Base-by-base conservation (phyloP, 768 basidiomycete genomes). In the Solioccasus polychromus region DNA sequence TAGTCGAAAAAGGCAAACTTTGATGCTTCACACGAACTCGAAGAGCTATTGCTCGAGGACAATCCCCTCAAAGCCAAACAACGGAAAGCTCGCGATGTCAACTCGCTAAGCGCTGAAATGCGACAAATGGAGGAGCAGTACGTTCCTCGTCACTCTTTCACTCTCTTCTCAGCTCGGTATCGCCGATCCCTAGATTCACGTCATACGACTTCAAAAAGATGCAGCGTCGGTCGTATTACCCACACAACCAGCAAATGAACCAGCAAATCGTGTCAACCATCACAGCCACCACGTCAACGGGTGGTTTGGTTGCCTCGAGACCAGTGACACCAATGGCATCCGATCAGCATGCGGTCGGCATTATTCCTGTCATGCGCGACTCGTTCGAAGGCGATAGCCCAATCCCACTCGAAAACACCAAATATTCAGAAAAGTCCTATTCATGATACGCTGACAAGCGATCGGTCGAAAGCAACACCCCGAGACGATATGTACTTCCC, bases 1-100 rank as follows among this genome's bases (percentile, higher is more conserved):
- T 60, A 98, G 94, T 84, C 85, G n/a, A 98, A 97, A 72, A 96
- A 96, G 68, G 92, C 95, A 24, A 97, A 99, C 67, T 99, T 99
- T 62, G 95, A 99, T 62, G 94, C 95, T 22, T 97, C 95, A 11
- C 94, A 98, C 60, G 95, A 99, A 67, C 71, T 99, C 28, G 95
- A 99, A 61, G 95, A 99, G 68, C 75, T 99, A 18, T 68, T 99
- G 10, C 70, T 99, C 15, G 95, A 99, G 67, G 94, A 97, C 62
- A 97, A 98, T 57, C 95, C 95, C 34, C 74, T 99, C 44, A 97
- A 97, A 63, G 94, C 95, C 8, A 85, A 92, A 61, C 84, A 88
- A 50, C 82, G 95, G 40, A 97, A 95, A 64, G 85, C 88, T 47
- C 88, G 93, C 54, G 94, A 96, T 56, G 64, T 82, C 42, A 79